Evolutionary conservation across 2,329 filamentous ascomycete genomes (phyloP).

Genomic region (Hypoxylon sp.): DNA sequence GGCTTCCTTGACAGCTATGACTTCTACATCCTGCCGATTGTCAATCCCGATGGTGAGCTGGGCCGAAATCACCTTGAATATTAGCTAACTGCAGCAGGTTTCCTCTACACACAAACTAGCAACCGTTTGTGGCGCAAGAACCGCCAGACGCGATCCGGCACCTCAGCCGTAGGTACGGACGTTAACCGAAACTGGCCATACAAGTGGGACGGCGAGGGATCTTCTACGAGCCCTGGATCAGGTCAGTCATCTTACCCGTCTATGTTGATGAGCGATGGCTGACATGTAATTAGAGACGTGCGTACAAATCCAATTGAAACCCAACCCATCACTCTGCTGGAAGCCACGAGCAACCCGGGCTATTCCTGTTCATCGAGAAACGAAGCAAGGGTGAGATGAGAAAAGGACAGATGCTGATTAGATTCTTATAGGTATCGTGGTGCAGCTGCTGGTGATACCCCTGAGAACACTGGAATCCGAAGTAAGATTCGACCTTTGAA

Average conservation of each 20-base stretch:
- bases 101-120: conserved; percentile 64
- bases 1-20: conserved; percentile 67
- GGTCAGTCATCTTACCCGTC: conserved; percentile 38
- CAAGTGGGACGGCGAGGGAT: conserved; percentile 58
- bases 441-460: conserved; percentile 57
- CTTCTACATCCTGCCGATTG: conserved; percentile 68
- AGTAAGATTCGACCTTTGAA: conserved; percentile 34
- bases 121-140: conserved; percentile 68
- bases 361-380: neutral
- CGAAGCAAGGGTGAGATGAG: neutral
- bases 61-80: neutral
- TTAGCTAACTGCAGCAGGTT: conserved; percentile 53
- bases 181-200: conserved; percentile 67
- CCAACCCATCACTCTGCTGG: neutral
- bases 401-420: conserved; percentile 12
- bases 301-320: conserved; percentile 21
- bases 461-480: conserved; percentile 60
- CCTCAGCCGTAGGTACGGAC: conserved; percentile 61
- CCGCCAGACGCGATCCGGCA: conserved; percentile 56
- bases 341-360: neutral
- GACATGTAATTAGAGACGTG: conserved; percentile 47
- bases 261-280: conserved; percentile 15
- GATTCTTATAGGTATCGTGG: conserved; percentile 59
- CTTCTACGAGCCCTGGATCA: conserved; percentile 61
- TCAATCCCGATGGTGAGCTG: conserved; percentile 64